Evolutionary conservation across 2,329 filamentous ascomycete species (phyloP), one percentile per base, ranked within the genome.

Genomic region (Monilinia polystroma): DNA sequence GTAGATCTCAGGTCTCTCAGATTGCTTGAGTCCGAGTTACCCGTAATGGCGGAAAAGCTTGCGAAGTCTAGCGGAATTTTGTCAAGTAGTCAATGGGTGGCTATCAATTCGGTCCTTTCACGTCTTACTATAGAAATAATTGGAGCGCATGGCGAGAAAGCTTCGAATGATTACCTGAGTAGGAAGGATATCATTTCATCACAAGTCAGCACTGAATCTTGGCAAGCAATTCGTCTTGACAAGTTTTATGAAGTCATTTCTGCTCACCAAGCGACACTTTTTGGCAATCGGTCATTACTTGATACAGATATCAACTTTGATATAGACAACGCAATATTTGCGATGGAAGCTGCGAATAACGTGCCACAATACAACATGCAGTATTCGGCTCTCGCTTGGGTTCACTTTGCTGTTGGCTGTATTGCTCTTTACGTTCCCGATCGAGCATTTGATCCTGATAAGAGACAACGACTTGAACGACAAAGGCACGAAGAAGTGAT

Each of bases 361-460:
- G 53, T 73, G 5, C 66, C 73, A 26, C 68, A 72, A 7, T 66
- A 71, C n/a, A 65, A 73, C 12, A 74, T 77, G 49, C 72, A 71
- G 63, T 75, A 78, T 62, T 79, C 82, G 26, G 83, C 86, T 26
- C 78, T 89, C 29, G 89, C 90, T 6, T 95, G 93, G 87, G 83
- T 93, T 38, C 83, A 90, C 62, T 87, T 97, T 68, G 89, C 91
- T 1, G 78, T 93, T 26, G 88, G 89, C 20, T 86, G 89, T 51
- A 81, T 98, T 58, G 85, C 85, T 69, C 82, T 97, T 2, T 97
- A 94, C 74, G 87, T 98, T 2, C 93, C 96, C 0, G 90, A 96
- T 76, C 88, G 89, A 71, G 85, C 90, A 4, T 95, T 94, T 73
- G 95, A 99, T 76, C 95, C 95, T 1, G 85, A 88, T 68, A 81